phyloP scores from a whole-genome alignment of 257 asterid species.

The Nicotiana tomentosiformis region DNA sequence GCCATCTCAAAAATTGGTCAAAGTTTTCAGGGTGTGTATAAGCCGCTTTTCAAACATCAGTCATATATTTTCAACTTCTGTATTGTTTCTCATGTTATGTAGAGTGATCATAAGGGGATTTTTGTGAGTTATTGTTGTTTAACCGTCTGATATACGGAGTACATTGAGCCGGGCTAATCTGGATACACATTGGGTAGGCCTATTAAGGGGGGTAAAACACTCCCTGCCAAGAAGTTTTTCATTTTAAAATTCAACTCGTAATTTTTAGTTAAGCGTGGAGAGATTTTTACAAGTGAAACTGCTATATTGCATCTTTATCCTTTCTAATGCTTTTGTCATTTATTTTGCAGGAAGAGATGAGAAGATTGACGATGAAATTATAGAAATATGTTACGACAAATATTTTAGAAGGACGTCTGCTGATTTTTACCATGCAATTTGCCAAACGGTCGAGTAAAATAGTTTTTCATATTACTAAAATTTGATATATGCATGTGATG shows the following conservation, averaged over 20 bases:
- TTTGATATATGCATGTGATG: not conserved
- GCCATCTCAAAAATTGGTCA: constrained; percentile 44
- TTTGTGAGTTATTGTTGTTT: not conserved
- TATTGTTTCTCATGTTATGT: not conserved
- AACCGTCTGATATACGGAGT: too few relatives aligned
- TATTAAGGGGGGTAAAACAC: too few relatives aligned
- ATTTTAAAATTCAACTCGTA: too few relatives aligned
- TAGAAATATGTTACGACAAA: constrained; percentile 41
- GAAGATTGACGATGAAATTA: constrained; percentile 20
- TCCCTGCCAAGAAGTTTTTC: too few relatives aligned
- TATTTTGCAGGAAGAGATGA: constrained; percentile 44
- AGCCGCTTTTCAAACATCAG: too few relatives aligned
- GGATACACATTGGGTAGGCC: too few relatives aligned
- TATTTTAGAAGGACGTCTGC: constrained; percentile 28
- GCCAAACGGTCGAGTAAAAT: constrained; percentile 59
- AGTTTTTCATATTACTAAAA: not conserved
- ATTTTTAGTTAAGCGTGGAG: too few relatives aligned
- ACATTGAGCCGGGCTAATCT: too few relatives aligned
- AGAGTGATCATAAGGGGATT: not conserved
- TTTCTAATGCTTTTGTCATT: not conserved
- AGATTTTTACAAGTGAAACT: too few relatives aligned
- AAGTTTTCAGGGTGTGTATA: not conserved
- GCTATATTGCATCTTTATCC: not conserved
- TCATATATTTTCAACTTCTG: not conserved
- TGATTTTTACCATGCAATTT: constrained; percentile 62